Evolutionary conservation across 192 early-diverging fungal genomes (phyloP), one percentile per base, ranked within the genome.

Genomic region (Coemansia sp.): DNA sequence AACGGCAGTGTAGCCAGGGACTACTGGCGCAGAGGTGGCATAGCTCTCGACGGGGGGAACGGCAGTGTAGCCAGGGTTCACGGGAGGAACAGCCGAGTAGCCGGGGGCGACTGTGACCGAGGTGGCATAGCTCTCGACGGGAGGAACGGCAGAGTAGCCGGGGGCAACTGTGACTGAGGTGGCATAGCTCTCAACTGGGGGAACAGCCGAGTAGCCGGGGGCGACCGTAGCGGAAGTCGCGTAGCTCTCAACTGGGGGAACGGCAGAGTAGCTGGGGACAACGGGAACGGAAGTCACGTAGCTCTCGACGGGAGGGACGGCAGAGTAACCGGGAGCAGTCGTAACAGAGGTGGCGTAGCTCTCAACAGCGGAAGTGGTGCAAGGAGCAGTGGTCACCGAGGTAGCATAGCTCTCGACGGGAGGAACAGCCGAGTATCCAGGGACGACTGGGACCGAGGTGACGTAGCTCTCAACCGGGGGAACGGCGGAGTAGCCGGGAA

Each of bases 51-150:
- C 23, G 14, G 15, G 22, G 25, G 42, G 9, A 22, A 19, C 47
- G 47, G 49, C 57, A 5, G 60, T 47, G 50, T 45, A 25, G 42
- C 22, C 42, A 45, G 42, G n/a, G n/a, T n/a, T n/a, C n/a, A n/a
- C n/a, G n/a, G n/a, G n/a, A n/a, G 51, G 22, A 0, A 45, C 39
- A 15, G 47, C 34, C 10, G 57, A 49, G 56, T 58, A 58, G 6
- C 18, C 35, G 54, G 55, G 32, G 9, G 7, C 21, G 31, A 18
- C 51, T 39, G 36, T 15, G 34, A 17, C 26, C 10, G 29, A 19
- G 40, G 53, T 43, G 1, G 15, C 15, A 40, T 55, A 55, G 53
- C 32, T 30, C 52, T 51, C 49, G n/a, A n/a, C n/a, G n/a, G n/a
- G n/a, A n/a, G 51, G 22, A 0, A 45, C 39, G 23, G 47, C 34